These are phyloP conservation scores for Oryza glumipatula DNA, from an alignment of 176 grass and related monocot species.

Conservation along the genomic window DNA sequence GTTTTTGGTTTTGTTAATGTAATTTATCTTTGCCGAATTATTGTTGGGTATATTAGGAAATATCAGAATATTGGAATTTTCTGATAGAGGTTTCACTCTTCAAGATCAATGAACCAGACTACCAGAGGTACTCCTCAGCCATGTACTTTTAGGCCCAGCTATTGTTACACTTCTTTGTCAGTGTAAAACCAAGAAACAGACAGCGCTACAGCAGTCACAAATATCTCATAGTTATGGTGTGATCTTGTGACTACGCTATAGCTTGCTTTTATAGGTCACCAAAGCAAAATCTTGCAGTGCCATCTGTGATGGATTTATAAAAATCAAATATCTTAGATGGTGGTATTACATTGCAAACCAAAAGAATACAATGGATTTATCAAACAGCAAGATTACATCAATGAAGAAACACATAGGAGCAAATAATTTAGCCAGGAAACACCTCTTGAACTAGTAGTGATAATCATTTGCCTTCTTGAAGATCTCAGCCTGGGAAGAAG, in stretches of 20 bases:
- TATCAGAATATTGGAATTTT: not conserved
- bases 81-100: not conserved
- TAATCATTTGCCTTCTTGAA: conserved; percentile 82
- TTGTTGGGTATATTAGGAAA: not conserved
- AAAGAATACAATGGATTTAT: conserved; percentile 32
- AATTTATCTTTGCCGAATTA: not conserved
- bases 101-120: not conserved
- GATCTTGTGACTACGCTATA: not conserved
- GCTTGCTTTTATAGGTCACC: not conserved
- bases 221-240: not conserved
- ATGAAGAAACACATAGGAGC: conserved; percentile 16
- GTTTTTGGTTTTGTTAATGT: not conserved
- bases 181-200: no score
- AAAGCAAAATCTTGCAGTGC: not conserved
- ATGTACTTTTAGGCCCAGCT: not conserved
- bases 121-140: not conserved
- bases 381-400: conserved; percentile 28
- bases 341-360: conserved; percentile 26
- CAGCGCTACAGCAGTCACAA: no score
- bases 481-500: conserved; percentile 63
- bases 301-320: conserved; percentile 14
- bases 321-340: conserved; percentile 6
- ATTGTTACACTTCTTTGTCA: no score
- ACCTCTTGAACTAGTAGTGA: conserved; percentile 35
- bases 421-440: conserved; percentile 36